Evolutionary conservation across 345 rosid genomes (phyloP).

Genomic region (Arabidopsis suecica): DNA sequence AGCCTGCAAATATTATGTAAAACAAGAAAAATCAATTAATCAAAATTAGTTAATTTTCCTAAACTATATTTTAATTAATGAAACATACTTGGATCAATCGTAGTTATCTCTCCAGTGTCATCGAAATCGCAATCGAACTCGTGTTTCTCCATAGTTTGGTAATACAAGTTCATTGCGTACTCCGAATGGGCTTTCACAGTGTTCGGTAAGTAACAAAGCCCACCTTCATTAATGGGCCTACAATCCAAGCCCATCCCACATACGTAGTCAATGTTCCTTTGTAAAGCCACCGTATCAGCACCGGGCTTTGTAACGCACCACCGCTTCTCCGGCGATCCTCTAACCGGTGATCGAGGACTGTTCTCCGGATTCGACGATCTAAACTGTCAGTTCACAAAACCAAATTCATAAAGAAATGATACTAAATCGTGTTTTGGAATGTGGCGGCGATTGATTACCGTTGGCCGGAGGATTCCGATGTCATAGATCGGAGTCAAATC

Average conservation of each 20-base stretch:
- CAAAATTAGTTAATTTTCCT: not conserved
- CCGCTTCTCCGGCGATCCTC: constrained; percentile 29
- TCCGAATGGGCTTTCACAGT: constrained; percentile 75
- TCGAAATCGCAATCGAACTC: constrained; percentile 65
- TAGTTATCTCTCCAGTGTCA: constrained; percentile 55
- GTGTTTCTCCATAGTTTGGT: constrained; percentile 59
- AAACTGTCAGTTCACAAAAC: constrained; percentile 47
- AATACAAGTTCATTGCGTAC: constrained; percentile 71
- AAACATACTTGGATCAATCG: constrained; percentile 62
- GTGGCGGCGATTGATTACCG: constrained; percentile 62
- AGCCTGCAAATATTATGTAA: constrained; percentile 32
- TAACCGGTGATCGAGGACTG: constrained; percentile 43
- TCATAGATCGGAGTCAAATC: constrained; percentile 77
- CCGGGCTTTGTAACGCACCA: constrained; percentile 66
- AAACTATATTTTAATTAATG: not conserved
- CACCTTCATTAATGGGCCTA: constrained; percentile 54
- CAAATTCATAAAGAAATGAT: not conserved
- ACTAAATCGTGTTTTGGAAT: not conserved
- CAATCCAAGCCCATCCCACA: constrained; percentile 68
- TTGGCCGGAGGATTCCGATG: constrained; percentile 69
- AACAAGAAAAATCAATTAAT: not conserved
- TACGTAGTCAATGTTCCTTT: constrained; percentile 72
- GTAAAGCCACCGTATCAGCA: constrained; percentile 58
- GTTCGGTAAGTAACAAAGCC: constrained; percentile 63
- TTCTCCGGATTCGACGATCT: constrained; percentile 53